Conservation (phyloP, 495 filamentous ascomycete species). For the Monascus purpureus region DNA sequence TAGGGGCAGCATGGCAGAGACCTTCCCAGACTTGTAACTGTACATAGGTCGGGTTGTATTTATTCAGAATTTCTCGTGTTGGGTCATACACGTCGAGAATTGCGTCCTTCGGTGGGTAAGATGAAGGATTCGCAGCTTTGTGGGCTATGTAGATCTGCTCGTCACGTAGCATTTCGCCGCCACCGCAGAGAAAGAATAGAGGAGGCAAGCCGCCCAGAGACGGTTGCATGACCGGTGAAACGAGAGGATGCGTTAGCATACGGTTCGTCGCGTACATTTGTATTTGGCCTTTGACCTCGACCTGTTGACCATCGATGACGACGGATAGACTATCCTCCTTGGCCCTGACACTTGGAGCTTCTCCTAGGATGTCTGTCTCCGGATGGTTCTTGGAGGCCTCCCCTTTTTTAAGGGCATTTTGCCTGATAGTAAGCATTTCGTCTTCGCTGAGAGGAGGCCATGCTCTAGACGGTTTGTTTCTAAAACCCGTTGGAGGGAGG, state of each 20-base stretch:
- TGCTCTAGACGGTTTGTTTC: constrained; percentile 63
- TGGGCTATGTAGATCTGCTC: constrained; percentile 93
- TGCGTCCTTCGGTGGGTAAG: constrained; percentile 54
- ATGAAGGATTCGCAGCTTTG: constrained; percentile 70
- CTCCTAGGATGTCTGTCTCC: constrained; percentile 3
- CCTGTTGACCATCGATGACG: constrained; percentile 53
- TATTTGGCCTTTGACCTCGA: constrained; percentile 80
- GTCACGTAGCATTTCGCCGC: constrained; percentile 77
- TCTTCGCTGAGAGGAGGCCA: constrained; percentile 88
- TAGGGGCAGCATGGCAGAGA: constrained; percentile 82
- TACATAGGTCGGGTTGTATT: constrained; percentile 72
- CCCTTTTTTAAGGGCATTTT: constrained; percentile 19
- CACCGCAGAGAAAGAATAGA: constrained; percentile 70
- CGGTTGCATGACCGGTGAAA: constrained; percentile 75
- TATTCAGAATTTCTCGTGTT: constrained; percentile 34
- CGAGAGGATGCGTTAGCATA: constrained; percentile 70
- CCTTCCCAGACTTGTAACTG: constrained; percentile 96
- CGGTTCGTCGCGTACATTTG: constrained; percentile 91
- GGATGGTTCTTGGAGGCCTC: constrained; percentile 15
- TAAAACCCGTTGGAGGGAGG: constrained; percentile 74
- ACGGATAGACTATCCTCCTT: constrained; percentile 28
- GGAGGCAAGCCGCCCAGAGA: constrained; percentile 82
- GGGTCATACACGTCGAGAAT: constrained; percentile 53
- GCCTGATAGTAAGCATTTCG: constrained; percentile 37
- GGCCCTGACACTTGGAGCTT: neutral